Conservation (phyloP, 306 rosid genomes). For the Rosa persica region DNA sequence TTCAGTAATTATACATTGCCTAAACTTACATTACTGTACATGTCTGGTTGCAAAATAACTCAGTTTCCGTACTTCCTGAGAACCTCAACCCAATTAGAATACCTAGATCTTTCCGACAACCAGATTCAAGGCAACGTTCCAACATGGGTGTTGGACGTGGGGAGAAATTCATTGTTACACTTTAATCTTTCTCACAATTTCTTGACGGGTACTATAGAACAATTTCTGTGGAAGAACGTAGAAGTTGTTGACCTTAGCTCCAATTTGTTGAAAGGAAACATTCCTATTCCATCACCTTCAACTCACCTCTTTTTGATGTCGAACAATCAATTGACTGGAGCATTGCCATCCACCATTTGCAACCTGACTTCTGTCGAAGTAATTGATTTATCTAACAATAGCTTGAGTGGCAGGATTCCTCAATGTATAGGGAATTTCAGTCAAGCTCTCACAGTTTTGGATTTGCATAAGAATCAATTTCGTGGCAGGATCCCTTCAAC, state of each 20-base stretch:
- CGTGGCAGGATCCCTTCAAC: neutral
- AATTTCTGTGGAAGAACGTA: neutral
- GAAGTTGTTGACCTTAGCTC: neutral
- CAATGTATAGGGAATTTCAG: neutral
- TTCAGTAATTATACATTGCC: neutral
- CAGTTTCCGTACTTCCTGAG: constrained; percentile 7
- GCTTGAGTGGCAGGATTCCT: neutral
- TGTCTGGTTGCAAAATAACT: constrained; percentile 7
- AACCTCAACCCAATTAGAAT: neutral
- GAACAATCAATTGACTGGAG: neutral
- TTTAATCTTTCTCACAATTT: constrained; percentile 7
- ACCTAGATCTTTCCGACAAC: neutral
- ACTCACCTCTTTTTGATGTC: neutral
- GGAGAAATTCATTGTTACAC: neutral
- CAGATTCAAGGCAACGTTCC: constrained; percentile 13
- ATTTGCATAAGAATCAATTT: neutral
- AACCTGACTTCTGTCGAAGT: neutral
- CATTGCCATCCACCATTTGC: neutral
- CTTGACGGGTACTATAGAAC: neutral
- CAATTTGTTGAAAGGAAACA: neutral
- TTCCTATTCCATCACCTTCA: constrained; percentile 4
- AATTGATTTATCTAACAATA: neutral
- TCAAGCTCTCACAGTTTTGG: neutral
- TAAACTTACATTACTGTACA: fast-evolving
- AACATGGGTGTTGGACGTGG: constrained; percentile 1